These are phyloP conservation scores for Alternaria sp. DNA, from an alignment of 2,329 filamentous ascomycete genomes.

Conservation along the genomic window DNA sequence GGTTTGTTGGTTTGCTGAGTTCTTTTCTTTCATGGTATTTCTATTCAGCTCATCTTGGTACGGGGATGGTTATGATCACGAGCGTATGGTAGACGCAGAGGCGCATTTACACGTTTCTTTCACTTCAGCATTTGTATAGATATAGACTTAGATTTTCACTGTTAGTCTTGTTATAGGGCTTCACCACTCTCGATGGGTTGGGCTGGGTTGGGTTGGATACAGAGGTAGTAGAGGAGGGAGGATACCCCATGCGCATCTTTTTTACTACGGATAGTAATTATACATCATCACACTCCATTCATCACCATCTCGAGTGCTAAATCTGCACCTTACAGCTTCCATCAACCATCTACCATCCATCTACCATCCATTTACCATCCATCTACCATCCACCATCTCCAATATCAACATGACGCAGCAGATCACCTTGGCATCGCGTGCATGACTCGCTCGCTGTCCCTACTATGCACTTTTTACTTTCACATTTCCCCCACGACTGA, in stretches of 20 bases:
- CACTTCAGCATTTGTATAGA: background rate
- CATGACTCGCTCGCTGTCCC: background rate
- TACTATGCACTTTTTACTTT: too few relatives aligned
- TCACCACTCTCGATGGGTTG: background rate
- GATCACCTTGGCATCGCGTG: background rate
- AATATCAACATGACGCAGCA: background rate
- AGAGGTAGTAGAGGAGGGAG: background rate
- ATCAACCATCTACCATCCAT: too few relatives aligned
- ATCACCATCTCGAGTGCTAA: rapidly evolving
- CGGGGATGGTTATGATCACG: too few relatives aligned
- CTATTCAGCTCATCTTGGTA: too few relatives aligned
- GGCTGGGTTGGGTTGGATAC: background rate
- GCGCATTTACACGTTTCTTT: background rate
- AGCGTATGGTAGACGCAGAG: background rate
- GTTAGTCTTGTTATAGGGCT: background rate
- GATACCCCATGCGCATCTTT: background rate
- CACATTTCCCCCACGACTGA: background rate
- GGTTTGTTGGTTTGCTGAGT: too few relatives aligned
- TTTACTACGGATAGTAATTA: background rate
- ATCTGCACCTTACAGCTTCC: background rate
- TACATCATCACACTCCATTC: background rate
- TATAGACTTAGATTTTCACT: background rate
- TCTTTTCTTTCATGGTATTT: too few relatives aligned
- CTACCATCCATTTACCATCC: too few relatives aligned
- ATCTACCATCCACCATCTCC: background rate